Conservation (phyloP, 2,329 filamentous ascomycete genomes). For the Aspergillus alliaceus region DNA sequence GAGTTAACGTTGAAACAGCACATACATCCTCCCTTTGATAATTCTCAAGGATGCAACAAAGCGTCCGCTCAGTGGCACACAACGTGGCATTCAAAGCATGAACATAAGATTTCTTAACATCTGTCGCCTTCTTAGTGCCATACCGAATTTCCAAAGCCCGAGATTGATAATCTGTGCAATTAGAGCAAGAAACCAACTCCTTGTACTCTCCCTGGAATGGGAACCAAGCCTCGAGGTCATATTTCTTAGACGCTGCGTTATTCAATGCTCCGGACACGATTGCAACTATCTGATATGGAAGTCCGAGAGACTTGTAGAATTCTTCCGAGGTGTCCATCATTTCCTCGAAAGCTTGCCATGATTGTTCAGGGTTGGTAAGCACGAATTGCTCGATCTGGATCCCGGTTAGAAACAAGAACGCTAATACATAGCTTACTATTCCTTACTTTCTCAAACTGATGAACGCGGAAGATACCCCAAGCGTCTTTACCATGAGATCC, state of each 20-base stretch:
- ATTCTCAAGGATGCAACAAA: constrained; percentile 96
- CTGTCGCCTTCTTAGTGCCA: constrained; percentile 81
- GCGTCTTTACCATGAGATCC: constrained; percentile 89
- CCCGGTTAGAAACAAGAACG: constrained; percentile 10
- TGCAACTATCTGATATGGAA: constrained; percentile 88
- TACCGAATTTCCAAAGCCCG: constrained; percentile 90
- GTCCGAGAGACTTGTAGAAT: constrained; percentile 85
- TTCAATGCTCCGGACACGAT: constrained; percentile 97
- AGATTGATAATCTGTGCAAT: constrained; percentile 97
- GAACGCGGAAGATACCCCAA: constrained; percentile 97
- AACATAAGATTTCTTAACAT: constrained; percentile 87
- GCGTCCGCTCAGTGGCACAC: constrained; percentile 84
- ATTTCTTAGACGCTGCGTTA: constrained; percentile 87
- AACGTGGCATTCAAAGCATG: constrained; percentile 90
- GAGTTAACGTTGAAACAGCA: constrained; percentile 7
- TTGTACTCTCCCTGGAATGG: constrained; percentile 97
- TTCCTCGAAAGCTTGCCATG: constrained; percentile 87
- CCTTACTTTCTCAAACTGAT: constrained; percentile 88
- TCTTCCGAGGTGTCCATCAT: constrained; percentile 92
- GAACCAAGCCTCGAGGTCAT: constrained; percentile 95
- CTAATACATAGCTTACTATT: neutral
- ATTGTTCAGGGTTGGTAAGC: constrained; percentile 81
- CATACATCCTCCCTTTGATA: constrained; percentile 84
- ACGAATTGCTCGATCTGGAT: constrained; percentile 72
- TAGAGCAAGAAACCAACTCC: constrained; percentile 94